phyloP scores from a whole-genome alignment of 2,329 filamentous ascomycete species.

The Xylariales sp. region DNA sequence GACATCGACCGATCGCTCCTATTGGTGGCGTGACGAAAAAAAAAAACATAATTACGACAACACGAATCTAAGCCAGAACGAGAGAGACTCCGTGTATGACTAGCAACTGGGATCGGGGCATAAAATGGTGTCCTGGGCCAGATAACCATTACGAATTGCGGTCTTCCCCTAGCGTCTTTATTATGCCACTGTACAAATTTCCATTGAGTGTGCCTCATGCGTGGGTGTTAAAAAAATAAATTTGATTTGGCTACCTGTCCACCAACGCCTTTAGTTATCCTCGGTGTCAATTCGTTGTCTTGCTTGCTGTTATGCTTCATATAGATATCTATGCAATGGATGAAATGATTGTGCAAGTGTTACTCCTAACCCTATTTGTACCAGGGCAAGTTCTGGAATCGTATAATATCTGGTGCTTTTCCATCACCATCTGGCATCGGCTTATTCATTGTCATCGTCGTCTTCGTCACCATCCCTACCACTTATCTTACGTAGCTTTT shows the following conservation, averaged over 20 bases:
- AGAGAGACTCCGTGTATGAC: not conserved
- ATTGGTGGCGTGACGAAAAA: conserved; percentile 1
- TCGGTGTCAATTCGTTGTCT: not conserved
- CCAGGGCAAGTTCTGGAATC: not conserved
- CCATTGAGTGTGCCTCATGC: conserved; percentile 28
- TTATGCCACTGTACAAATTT: conserved; percentile 44
- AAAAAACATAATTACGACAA: conserved; percentile 29
- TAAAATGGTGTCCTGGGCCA: conserved; percentile 12
- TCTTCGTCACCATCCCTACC: conserved; percentile 25
- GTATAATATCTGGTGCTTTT: not conserved
- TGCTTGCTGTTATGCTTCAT: conserved; percentile 1
- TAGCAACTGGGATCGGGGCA: conserved; percentile 9
- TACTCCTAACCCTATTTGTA: not conserved
- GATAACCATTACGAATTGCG: not conserved
- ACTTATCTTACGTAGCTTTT: conserved; percentile 61
- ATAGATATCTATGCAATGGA: conserved; percentile 2
- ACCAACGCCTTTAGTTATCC: not conserved
- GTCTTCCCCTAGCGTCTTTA: conserved; percentile 23
- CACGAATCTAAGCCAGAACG: not conserved
- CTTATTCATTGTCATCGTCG: conserved; percentile 35
- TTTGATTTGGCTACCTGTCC: conserved; percentile 2
- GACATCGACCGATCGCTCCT: conserved; percentile 16
- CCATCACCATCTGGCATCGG: conserved; percentile 12
- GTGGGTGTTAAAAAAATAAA: conserved; percentile 21
- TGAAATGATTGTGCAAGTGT: not conserved